Evolutionary conservation across 1,139 yeast species (phyloP).

Genomic region (Yamadazyma mexicana): DNA sequence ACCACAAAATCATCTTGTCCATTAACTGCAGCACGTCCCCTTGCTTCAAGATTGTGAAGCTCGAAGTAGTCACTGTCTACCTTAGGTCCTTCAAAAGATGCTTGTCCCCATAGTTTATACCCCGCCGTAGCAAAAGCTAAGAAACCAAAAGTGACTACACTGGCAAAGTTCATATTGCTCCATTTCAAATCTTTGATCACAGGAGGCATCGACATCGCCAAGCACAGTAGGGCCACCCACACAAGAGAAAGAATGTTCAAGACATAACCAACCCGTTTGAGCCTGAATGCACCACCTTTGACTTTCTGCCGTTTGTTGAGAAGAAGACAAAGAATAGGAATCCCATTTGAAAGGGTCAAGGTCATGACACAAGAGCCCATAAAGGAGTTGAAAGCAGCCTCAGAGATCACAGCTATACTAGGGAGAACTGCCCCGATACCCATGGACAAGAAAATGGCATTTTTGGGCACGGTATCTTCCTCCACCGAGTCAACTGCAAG

Average conservation of each 20-base stretch:
- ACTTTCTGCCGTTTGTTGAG: slow-evolving; percentile 62
- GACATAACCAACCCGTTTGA: slow-evolving; percentile 65
- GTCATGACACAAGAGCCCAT: slow-evolving; percentile 85
- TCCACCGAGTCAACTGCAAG: slow-evolving; percentile 62
- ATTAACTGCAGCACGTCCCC: slow-evolving; percentile 11
- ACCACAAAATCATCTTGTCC: slow-evolving; percentile 9
- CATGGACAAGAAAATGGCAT: slow-evolving; percentile 72
- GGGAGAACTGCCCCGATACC: slow-evolving; percentile 62
- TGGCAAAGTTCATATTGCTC: slow-evolving; percentile 72
- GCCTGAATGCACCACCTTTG: slow-evolving; percentile 69
- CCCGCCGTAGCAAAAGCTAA: slow-evolving; percentile 48
- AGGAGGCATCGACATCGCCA: slow-evolving; percentile 74
- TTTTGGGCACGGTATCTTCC: slow-evolving; percentile 62
- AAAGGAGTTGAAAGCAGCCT: slow-evolving; percentile 80
- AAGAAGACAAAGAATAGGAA: slow-evolving; percentile 67
- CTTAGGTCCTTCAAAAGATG: slow-evolving; percentile 64
- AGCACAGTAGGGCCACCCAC: slow-evolving; percentile 61
- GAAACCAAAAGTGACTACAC: slow-evolving; percentile 56
- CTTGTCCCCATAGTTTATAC: slow-evolving; percentile 60
- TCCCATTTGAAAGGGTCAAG: slow-evolving; percentile 72
- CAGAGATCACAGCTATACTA: slow-evolving; percentile 63
- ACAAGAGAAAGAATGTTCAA: slow-evolving; percentile 59
- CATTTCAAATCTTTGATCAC: slow-evolving; percentile 60
- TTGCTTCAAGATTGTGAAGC: slow-evolving; percentile 29
- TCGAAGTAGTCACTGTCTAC: slow-evolving; percentile 54